Base-by-base conservation (phyloP, 495 filamentous ascomycete genomes). In the Penicillium malachiteum region DNA sequence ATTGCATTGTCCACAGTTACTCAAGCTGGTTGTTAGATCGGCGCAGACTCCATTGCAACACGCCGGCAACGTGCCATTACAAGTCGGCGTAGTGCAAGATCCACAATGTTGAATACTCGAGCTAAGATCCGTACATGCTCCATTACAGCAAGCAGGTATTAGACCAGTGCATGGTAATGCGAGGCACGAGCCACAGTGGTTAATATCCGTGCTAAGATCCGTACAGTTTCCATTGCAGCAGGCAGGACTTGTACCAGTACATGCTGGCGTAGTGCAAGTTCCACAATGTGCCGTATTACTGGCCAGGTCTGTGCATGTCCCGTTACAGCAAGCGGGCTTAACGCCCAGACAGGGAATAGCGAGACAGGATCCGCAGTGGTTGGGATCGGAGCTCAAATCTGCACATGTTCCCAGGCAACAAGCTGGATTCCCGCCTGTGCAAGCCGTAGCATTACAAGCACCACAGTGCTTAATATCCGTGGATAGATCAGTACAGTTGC, bases 1-100 rank as follows among this genome's bases (percentile, higher is more conserved):
- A 47, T 17, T 43, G 49, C 63, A 66, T 41, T 38, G 46, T 48
- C 63, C 63, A 44, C 63, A 66, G 33, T 54, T 59, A n/a, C 10
- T 39, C 8, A 32, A 30, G 16, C 40, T 57, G 7, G 38, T 55
- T 10, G 44, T 13, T 18, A 62, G 21, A 45, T 62, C 59, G 9
- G 31, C 26, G 35, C 63, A 62, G 10, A 17, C 38, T n/a, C 57
- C 57, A 46, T 26, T 30, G 14, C 61, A 64, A 14, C 57, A 64
- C 26, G 50, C 47, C 21, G 60, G 56, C 13, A 59, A 40, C 34
- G 16, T 48, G 11, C 55, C 55, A 16, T 14, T 48, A 37, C 55
- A 57, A 1, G 49, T 40, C 18, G 55, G 31, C 0, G 31, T 34
- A 33, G 17, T 32, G 44, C 61, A 64, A n/a, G 57, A 38, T 39